Conservation (phyloP, 2,329 filamentous ascomycete species). For the Chaetomium sp. region DNA sequence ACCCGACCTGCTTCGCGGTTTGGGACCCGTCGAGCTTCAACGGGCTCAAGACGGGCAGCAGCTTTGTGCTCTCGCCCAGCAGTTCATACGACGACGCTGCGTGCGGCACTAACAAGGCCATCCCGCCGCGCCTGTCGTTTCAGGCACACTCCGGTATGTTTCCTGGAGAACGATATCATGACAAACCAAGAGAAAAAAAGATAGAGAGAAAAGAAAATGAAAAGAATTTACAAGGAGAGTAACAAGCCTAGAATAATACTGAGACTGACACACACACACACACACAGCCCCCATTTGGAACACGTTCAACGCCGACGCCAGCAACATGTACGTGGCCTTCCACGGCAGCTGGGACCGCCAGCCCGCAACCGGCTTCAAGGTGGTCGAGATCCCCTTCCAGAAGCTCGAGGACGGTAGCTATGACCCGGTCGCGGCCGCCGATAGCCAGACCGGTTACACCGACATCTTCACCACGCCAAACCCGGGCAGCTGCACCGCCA, state of each 20-base stretch:
- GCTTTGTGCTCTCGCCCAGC: constrained; percentile 35
- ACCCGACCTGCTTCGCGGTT: constrained; percentile 41
- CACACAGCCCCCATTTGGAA: constrained; percentile 25
- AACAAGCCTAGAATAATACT: too few relatives aligned
- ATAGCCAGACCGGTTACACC: constrained; percentile 27
- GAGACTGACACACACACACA: too few relatives aligned
- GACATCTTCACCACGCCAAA: constrained; percentile 26
- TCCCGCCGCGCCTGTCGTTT: constrained; percentile 34
- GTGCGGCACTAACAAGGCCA: constrained; percentile 29
- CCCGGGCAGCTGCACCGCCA: constrained; percentile 27
- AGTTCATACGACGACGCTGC: constrained; percentile 31
- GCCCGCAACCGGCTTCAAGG: constrained; percentile 28
- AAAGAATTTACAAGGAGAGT: too few relatives aligned
- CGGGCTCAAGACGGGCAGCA: constrained; percentile 30
- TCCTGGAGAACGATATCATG: too few relatives aligned
- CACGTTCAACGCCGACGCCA: constrained; percentile 27
- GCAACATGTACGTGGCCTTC: constrained; percentile 31
- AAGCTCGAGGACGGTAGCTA: constrained; percentile 25
- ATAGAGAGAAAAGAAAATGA: too few relatives aligned
- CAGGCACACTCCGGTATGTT: constrained; percentile 24
- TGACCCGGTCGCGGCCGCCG: constrained; percentile 26
- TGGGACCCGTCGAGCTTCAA: constrained; percentile 26
- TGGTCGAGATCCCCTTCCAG: constrained; percentile 28
- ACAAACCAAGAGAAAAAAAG: too few relatives aligned
- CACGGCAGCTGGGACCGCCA: constrained; percentile 29